A percentile compares a stretch with the other conserved stretches of the same genome.
These are phyloP conservation scores for Picea glauca DNA, from an alignment of 75 land plant species.

Conservation along the genomic window DNA sequence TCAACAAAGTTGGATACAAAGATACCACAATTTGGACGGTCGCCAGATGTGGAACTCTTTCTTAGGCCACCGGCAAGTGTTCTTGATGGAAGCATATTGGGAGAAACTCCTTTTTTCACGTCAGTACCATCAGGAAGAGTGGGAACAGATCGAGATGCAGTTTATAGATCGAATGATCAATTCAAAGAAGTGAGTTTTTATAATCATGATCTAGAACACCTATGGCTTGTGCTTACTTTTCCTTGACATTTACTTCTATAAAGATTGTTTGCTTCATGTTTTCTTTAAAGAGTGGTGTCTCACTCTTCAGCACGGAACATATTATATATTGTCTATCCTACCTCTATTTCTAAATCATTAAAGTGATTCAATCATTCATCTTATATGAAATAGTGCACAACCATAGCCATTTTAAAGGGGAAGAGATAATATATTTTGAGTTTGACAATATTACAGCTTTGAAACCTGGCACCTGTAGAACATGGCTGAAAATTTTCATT, in stretches of 20 bases:
- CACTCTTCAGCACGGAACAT: too few species aligned
- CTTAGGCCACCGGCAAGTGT: constrained; percentile 71
- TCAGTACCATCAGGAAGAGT: constrained; percentile 99
- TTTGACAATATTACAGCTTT: background rate
- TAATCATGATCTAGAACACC: background rate
- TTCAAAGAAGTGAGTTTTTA: constrained; percentile 69
- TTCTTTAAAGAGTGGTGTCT: background rate
- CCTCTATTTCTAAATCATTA: too few species aligned
- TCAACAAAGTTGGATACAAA: constrained; percentile 95
- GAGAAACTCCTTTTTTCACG: constrained; percentile 90
- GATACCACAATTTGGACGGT: constrained; percentile 89
- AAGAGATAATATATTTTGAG: background rate
- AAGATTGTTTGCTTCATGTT: background rate
- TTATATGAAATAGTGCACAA: background rate
- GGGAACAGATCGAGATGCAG: constrained; percentile 66
- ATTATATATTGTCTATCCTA: too few species aligned
- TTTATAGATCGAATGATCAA: constrained; percentile 82
- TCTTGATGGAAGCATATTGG: constrained; percentile 78
- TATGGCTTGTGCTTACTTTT: background rate
- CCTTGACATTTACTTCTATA: background rate
- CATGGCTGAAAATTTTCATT: background rate
- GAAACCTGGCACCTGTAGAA: background rate
- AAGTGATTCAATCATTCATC: too few species aligned
- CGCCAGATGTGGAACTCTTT: constrained; percentile 93
- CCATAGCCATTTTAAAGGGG: background rate